Base-by-base conservation (phyloP, 2,329 filamentous ascomycete species). In the Aureobasidium sp. region DNA sequence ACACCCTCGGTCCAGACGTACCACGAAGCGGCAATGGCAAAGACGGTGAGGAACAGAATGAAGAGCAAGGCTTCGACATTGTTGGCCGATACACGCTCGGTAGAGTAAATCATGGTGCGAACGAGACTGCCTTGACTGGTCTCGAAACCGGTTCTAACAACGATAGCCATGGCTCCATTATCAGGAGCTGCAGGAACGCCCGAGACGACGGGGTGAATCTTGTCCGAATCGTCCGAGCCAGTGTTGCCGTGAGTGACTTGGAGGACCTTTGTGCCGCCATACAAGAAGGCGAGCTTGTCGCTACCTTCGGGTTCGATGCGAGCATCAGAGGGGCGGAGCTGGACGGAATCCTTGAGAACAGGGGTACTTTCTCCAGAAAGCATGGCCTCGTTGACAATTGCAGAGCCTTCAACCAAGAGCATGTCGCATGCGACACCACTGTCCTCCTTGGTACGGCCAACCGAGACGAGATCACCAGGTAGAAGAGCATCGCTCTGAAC, bases 351-450 rank as follows among this genome's bases (percentile, higher is more conserved):
- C 77, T 99, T 99, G 69, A 99, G 81, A 48, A 99, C 83, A 35
- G 94, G 94, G 0, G 95, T 99, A 74, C 93, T 97, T 78, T 99
- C 94, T 66, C 94, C 94, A 3, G 94, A 99, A 68, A 99, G 83
- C 94, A 99, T 99, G 65, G 95, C 95, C 77, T 99, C 94, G 77
- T 99, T 99, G 70, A 99, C 94, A 72, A 99, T 99, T 9, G 90
- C 93, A 60, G 91, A 92, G 33, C 94, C 95, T 74, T 97, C 92
- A 33, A 99, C 87, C 50, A 99, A 77, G 57, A 99, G 79, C 88
- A 99, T 96, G 73, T 99, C 94, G 74, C 94, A 99, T 37, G 94
- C 93, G 61, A 99, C 92, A 62, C 94, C 94, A 64, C 92, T 89
- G 70, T 99, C 94, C 73, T 99, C 95, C 79, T 96, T 97, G 61